Conservation (phyloP, 495 filamentous ascomycete genomes). For the Aspergillus asperescens region DNA sequence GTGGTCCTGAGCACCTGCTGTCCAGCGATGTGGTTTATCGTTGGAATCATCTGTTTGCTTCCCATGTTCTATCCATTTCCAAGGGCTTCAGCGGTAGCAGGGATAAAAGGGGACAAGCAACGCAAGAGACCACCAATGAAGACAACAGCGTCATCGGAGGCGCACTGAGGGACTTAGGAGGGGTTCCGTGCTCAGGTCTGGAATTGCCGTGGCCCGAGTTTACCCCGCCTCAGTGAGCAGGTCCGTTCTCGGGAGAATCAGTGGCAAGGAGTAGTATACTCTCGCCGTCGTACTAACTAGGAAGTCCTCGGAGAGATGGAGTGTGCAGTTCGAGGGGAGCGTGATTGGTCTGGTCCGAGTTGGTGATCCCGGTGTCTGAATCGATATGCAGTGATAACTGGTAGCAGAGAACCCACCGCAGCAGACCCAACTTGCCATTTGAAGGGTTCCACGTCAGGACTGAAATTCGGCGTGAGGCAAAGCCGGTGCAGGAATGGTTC, state of each 20-base stretch:
- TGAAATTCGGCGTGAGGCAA: not conserved
- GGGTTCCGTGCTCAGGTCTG: not conserved
- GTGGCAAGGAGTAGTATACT: too few species aligned
- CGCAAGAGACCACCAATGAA: not conserved
- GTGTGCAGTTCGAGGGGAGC: not conserved
- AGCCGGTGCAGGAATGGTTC: too few species aligned
- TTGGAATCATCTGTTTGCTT: not conserved
- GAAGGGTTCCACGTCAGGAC: constrained; percentile 5
- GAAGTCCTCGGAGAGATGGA: not conserved
- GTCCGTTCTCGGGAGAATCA: not conserved
- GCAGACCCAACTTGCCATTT: not conserved
- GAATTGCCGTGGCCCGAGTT: constrained; percentile 10
- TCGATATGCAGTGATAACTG: not conserved
- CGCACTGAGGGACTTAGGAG: not conserved
- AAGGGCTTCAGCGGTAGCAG: constrained; percentile 6
- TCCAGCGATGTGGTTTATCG: not conserved
- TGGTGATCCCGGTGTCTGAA: constrained; percentile 11
- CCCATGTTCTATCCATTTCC: not conserved
- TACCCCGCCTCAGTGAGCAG: constrained; percentile 8
- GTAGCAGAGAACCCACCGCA: not conserved
- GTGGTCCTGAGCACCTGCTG: not conserved
- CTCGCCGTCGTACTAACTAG: not conserved
- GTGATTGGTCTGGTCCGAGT: not conserved
- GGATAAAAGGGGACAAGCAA: not conserved
- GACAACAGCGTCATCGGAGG: constrained; percentile 3